phyloP scores from a whole-genome alignment of 2,329 filamentous ascomycete species.

The Nakataea oryzae region DNA sequence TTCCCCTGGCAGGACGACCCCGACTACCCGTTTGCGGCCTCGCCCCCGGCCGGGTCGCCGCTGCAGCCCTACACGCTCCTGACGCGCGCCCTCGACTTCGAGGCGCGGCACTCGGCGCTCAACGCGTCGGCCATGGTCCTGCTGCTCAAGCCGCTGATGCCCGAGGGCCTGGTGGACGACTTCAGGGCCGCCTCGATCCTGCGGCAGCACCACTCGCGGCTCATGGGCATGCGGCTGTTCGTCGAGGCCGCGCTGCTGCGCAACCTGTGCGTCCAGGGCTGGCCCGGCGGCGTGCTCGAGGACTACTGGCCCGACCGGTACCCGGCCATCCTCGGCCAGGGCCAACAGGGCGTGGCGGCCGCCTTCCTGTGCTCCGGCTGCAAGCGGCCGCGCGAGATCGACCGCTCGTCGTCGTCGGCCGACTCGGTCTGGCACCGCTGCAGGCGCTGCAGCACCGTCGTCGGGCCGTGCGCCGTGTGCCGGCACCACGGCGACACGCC shows the following conservation, averaged over 20 bases:
- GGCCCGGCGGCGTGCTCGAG: slow-evolving; percentile 36
- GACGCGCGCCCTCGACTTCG: slow-evolving; percentile 42
- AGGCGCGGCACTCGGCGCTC: slow-evolving; percentile 43
- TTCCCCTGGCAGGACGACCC: slow-evolving; percentile 48
- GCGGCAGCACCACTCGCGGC: slow-evolving; percentile 47
- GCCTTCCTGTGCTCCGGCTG: slow-evolving; percentile 45
- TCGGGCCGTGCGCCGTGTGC: slow-evolving; percentile 50
- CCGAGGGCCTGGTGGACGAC: slow-evolving; percentile 40
- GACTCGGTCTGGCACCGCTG: slow-evolving; percentile 44
- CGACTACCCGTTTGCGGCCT: slow-evolving; percentile 37
- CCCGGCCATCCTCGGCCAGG: slow-evolving; percentile 38
- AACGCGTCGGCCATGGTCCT: slow-evolving; percentile 52
- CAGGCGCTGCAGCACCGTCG: slow-evolving; percentile 39
- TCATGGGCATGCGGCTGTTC: slow-evolving; percentile 49
- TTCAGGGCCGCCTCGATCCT: slow-evolving; percentile 46
- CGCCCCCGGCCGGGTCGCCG: slow-evolving; percentile 15
- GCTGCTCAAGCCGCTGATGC: slow-evolving; percentile 46
- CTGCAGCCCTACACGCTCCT: slow-evolving; percentile 47
- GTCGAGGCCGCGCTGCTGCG: slow-evolving; percentile 50
- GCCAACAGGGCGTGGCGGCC: slow-evolving; percentile 43
- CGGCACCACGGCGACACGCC: slow-evolving; percentile 38
- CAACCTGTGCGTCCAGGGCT: slow-evolving; percentile 48
- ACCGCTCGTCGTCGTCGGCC: slow-evolving; percentile 27
- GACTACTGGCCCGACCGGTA: slow-evolving; percentile 43
- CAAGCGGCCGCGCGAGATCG: slow-evolving; percentile 43